A percentile compares a stretch with the other conserved stretches of the same genome.
These are phyloP conservation scores for Colletotrichum viniferum DNA, from an alignment of 2,329 filamentous ascomycete genomes.

Conservation along the genomic window DNA sequence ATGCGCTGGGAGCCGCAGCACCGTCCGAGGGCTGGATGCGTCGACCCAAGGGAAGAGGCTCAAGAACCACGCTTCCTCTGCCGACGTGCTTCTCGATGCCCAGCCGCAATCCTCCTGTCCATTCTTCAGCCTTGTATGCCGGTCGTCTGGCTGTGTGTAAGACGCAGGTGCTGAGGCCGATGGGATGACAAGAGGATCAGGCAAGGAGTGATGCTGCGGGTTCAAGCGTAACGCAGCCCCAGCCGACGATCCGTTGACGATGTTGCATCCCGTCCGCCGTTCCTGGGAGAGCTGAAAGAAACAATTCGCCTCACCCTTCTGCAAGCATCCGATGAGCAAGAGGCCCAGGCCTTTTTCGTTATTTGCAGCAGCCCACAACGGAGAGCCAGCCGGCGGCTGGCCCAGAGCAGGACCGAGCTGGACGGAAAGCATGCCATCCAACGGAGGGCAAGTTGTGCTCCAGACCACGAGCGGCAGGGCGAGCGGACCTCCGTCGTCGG, in stretches of 20 bases:
- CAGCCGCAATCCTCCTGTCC: not conserved
- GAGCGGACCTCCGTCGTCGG: not conserved
- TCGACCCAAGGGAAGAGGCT: not conserved
- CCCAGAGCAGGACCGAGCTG: not conserved
- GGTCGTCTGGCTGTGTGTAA: not conserved
- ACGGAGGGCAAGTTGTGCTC: not conserved
- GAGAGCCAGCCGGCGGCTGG: not conserved
- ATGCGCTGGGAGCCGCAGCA: not conserved
- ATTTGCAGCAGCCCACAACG: not conserved
- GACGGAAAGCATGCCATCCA: not conserved
- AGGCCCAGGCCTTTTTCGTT: not conserved
- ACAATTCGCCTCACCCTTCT: not conserved
- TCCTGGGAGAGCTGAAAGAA: not conserved
- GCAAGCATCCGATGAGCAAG: not conserved
- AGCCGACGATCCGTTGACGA: not conserved
- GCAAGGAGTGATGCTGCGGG: not conserved
- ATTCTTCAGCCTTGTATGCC: not conserved
- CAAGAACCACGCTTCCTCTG: not conserved
- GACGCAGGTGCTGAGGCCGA: not conserved
- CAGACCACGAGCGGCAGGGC: not conserved
- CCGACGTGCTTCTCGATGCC: not conserved
- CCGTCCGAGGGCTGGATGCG: not conserved
- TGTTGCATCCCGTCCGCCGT: not conserved
- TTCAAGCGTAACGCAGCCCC: not conserved
- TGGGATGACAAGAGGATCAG: conserved; percentile 3